Conservation (phyloP, 345 rosid genomes). For the Corchorus olitorius region DNA sequence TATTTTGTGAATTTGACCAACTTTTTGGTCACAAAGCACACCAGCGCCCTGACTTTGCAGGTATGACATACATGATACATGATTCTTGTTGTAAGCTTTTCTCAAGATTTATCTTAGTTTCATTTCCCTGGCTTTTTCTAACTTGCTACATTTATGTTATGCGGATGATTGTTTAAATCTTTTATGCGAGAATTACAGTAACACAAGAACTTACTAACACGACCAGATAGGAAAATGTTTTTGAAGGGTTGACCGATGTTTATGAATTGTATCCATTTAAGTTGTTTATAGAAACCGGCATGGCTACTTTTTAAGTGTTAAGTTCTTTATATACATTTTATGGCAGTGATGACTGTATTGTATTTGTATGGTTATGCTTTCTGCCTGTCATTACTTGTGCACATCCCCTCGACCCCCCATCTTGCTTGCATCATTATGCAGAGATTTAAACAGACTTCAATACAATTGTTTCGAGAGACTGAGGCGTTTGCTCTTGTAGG, state of each 20-base stretch:
- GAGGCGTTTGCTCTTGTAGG: conserved; percentile 44
- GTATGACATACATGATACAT: conserved; percentile 33
- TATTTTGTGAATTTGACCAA: conserved; percentile 97
- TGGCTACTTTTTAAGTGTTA: background rate
- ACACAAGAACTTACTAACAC: background rate
- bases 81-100: background rate
- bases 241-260: background rate
- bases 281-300: background rate
- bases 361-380: background rate
- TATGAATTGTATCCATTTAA: background rate
- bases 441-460: no score
- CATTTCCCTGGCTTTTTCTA: background rate
- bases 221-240: background rate
- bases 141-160: background rate
- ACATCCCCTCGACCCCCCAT: background rate
- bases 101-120: background rate
- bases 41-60: conserved; percentile 97
- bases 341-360: background rate
- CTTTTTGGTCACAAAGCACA: conserved; percentile 98
- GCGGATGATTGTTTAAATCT: background rate
- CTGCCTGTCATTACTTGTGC: background rate
- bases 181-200: background rate
- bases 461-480: background rate
- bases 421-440: background rate
- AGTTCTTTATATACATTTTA: background rate